Conservation (phyloP, 345 rosid genomes). For the Gossypium mustelinum region DNA sequence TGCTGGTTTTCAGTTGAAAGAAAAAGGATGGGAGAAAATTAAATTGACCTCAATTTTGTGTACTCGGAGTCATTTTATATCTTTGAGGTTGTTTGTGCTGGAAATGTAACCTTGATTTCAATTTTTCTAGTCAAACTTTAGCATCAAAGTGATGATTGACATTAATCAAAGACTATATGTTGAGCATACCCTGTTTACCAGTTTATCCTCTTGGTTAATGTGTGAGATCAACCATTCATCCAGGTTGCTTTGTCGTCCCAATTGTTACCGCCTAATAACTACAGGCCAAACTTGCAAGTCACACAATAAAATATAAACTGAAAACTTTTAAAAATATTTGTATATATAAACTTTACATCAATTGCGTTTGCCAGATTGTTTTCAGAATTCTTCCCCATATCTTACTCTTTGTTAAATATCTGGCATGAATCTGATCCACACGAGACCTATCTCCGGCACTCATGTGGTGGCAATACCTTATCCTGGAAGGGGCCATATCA, state of each 20-base stretch:
- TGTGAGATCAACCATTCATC: background rate
- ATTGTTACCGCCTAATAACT: background rate
- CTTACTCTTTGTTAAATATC: background rate
- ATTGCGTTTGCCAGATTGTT: background rate
- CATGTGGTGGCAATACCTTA: conserved; percentile 30
- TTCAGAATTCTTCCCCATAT: background rate
- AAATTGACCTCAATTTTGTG: conserved; percentile 14
- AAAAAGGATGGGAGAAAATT: background rate
- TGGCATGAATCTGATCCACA: background rate
- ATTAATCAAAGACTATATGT: background rate
- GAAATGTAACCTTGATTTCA: background rate
- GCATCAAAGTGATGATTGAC: background rate
- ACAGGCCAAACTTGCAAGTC: background rate
- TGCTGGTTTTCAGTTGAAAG: background rate
- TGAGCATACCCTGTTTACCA: background rate
- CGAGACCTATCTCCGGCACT: background rate
- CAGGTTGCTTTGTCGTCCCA: background rate
- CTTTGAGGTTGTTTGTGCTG: conserved; percentile 5
- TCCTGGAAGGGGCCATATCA: conserved; percentile 33
- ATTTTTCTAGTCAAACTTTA: background rate
- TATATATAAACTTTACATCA: background rate
- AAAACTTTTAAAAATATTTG: background rate
- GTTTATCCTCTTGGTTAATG: background rate
- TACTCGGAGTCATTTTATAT: background rate
- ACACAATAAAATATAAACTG: background rate